Conservation (phyloP, 2,329 filamentous ascomycete species). For the Ceratocystis ficicola region DNA sequence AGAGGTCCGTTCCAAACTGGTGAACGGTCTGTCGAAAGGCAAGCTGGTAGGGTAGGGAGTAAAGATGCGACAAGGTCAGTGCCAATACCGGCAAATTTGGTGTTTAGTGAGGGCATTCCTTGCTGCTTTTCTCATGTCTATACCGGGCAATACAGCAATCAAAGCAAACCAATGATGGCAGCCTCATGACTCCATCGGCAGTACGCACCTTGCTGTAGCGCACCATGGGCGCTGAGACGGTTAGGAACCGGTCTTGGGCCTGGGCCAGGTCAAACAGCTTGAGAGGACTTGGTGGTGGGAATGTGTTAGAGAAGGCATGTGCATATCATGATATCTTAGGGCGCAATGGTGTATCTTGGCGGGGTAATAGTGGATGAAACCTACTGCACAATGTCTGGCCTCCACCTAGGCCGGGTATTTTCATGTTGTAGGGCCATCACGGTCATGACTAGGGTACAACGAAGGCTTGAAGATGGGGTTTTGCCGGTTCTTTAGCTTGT, state of each 20-base stretch:
- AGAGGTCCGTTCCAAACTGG: constrained; percentile 52
- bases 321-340: not conserved
- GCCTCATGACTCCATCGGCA: not conserved
- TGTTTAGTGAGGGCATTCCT: not conserved
- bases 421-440: constrained; percentile 4
- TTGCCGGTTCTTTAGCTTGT: not conserved
- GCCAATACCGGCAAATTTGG: not conserved
- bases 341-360: not conserved
- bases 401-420: constrained; percentile 6
- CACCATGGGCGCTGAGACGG: constrained; percentile 56
- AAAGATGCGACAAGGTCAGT: not conserved
- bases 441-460: constrained; percentile 2
- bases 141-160: not conserved
- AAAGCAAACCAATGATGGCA: not conserved
- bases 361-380: constrained; percentile 3
- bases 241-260: constrained; percentile 41
- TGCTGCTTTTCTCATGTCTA: not conserved
- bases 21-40: constrained; percentile 57
- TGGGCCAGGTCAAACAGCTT: constrained; percentile 47
- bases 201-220: constrained; percentile 45
- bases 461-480: not conserved
- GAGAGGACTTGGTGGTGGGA: constrained; percentile 36
- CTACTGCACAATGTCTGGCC: constrained; percentile 19
- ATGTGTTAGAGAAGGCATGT: not conserved
- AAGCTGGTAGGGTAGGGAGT: constrained; percentile 35